Evolutionary conservation across 2,329 filamentous ascomycete genomes (phyloP), one percentile per base, ranked within the genome.

Genomic region (Orbilia ellipsospora): DNA sequence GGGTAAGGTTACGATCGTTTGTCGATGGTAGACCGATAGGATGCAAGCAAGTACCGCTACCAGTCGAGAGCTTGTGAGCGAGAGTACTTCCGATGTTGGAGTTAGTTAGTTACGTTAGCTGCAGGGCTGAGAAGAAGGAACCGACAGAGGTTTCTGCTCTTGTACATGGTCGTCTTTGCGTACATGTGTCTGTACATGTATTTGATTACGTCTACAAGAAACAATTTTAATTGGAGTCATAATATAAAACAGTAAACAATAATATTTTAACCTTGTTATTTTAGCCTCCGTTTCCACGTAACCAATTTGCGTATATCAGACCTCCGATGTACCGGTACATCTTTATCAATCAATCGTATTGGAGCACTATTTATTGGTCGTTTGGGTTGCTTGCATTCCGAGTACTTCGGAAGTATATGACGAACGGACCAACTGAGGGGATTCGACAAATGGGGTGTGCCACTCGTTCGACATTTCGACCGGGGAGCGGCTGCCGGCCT

Each of bases 351-450:
- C 13, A 36, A 36, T 10, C 2, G 8, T 36, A 6, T 36, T 36
- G 8, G 5, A 7, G 31, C 23, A 36, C 10, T 6, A 1, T 18
- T 48, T n/a, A 48, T 48, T 18, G 13, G 16, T 6, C 10, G 13
- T 48, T 13, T 3, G n/a, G 3, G 6, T 2, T 1, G 2, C 23
- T 55, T 8, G 2, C 26, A 31, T 42, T 50, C 57, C 57, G 57
- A n/a, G 36, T 44, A 18, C 8, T 42, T 65, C 62, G 62, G 62
- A 51, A 65, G 56, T 65, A 65, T 55, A 65, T 65, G 60, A 64
- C 60, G 60, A 64, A 44, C 44, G 40, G 12, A 5, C 23, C 42
- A 23, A n/a, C 40, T 50, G 20, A 13, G 16, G 8, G 20, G 2
- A n/a, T 16, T 44, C 20, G 26, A 23, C 8, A 6, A 1, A 23